Evolutionary conservation across 1,139 yeast species (phyloP).

Genomic region (Protomyces arabidopsidicola): DNA sequence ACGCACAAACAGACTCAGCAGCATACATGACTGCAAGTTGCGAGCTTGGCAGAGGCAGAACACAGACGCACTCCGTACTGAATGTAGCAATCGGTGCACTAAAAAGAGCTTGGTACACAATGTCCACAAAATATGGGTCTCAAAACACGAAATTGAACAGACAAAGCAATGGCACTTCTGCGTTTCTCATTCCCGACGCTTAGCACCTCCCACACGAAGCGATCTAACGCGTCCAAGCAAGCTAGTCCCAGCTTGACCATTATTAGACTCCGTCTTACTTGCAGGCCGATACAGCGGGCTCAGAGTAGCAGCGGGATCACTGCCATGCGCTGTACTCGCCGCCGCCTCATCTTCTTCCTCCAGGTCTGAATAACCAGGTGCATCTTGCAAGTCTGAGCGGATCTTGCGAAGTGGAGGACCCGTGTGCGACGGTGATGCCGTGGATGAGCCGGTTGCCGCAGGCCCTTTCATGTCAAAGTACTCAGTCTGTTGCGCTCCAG

Average conservation of each 20-base stretch:
- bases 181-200: neutral
- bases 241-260: neutral
- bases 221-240: conserved; percentile 18
- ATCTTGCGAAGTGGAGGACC: neutral
- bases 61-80: too few species aligned
- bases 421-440: neutral
- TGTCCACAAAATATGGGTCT: too few species aligned
- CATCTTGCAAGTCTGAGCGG: neutral
- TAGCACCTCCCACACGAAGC: conserved; percentile 21
- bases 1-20: too few species aligned
- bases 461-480: neutral
- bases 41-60: too few species aligned
- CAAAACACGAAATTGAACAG: too few species aligned
- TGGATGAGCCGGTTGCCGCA: neutral
- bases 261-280: neutral
- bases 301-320: neutral
- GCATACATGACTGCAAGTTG: too few species aligned
- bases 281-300: conserved; percentile 25
- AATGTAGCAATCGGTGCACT: too few species aligned
- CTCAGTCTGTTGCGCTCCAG: neutral
- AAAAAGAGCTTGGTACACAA: too few species aligned
- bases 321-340: neutral
- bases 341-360: conserved; percentile 1
- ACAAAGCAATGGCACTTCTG: neutral
- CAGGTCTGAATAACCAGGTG: neutral